Evolutionary conservation across 192 early-diverging fungal genomes (phyloP), one percentile per base, ranked within the genome.

Genomic region (Podila epigama): DNA sequence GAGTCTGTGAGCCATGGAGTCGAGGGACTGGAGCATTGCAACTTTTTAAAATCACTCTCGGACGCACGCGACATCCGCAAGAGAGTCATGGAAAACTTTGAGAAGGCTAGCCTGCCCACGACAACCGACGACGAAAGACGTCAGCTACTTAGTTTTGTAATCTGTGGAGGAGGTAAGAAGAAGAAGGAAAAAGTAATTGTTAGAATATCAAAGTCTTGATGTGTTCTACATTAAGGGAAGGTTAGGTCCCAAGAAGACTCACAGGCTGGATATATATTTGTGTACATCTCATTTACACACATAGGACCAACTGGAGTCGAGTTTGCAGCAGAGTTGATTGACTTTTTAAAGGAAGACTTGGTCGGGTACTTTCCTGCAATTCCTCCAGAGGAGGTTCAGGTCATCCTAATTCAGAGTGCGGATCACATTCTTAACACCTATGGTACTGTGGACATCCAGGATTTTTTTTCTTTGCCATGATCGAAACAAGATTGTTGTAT

Each of bases 371-470:
- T 91, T 73, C 92, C 90, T 8, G 83, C 84, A 52, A 80, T 89
- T 32, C 70, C 84, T 40, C 81, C 82, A 15, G 66, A 86, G 15
- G 81, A 84, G 16, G 90, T 90, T 0, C 37, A 61, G 25, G 86
- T 93, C 28, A 82, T 69, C 22, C 85, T 93, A 22, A 89, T 93
- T 42, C 90, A 93, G 63, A 85, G 86, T 34, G 81, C 82, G 31
- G 89, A 86, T 60, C 92, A 93, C 68, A 90, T 93, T 50, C 66
- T 93, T 7, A 93, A 93, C 55, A 91, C 90, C 4, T 93, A 82
- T 51, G 81, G 78, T 70, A 68, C 44, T 8, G n/a, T 29, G 5
- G n/a, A n/a, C 16, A 52, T 36, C 20, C 10, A 9, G n/a, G 10
- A 48, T 18, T 48, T 20, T 18, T 7, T 22, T 1, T 22, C 44